Evolutionary conservation across 139 green algal species (phyloP).

Genomic region (Tetratostichococcus sp.): DNA sequence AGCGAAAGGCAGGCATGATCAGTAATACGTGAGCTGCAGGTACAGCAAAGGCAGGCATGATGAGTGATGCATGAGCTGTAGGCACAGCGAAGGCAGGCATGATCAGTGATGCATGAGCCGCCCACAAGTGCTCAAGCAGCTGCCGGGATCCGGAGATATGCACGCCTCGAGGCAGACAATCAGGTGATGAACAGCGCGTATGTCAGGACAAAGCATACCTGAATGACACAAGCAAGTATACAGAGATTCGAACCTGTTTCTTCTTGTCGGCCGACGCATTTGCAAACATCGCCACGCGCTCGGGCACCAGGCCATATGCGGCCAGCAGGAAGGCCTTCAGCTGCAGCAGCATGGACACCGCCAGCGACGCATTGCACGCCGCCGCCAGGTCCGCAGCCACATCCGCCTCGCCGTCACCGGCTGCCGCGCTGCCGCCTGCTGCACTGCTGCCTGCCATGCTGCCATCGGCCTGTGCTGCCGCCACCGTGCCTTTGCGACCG

Average conservation of each 20-base stretch:
- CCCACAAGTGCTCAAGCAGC: too few relatives aligned
- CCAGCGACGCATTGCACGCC: constrained; percentile 29
- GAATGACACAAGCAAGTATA: neutral
- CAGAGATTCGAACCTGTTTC: constrained; percentile 4
- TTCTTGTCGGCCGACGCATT: constrained; percentile 4
- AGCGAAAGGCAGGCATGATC: neutral
- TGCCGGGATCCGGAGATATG: too few relatives aligned
- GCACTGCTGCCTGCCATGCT: too few relatives aligned
- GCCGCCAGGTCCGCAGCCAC: neutral
- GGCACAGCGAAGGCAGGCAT: neutral
- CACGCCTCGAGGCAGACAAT: too few relatives aligned
- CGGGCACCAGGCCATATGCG: constrained; percentile 46
- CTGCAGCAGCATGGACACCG: constrained; percentile 63
- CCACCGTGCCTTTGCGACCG: too few relatives aligned
- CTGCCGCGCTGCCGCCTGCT: too few relatives aligned
- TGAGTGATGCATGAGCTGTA: neutral
- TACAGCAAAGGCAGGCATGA: neutral
- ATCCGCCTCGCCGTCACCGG: too few relatives aligned
- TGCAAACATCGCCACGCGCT: constrained; percentile 38
- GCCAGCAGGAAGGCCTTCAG: constrained; percentile 66
- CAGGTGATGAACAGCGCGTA: too few relatives aligned
- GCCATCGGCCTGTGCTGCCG: too few relatives aligned
- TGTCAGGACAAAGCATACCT: too few relatives aligned
- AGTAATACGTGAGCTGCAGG: neutral
- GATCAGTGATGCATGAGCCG: neutral